Evolutionary conservation across 306 rosid species (phyloP), one percentile per base, ranked within the genome.

Genomic region (Vicia sativa): DNA sequence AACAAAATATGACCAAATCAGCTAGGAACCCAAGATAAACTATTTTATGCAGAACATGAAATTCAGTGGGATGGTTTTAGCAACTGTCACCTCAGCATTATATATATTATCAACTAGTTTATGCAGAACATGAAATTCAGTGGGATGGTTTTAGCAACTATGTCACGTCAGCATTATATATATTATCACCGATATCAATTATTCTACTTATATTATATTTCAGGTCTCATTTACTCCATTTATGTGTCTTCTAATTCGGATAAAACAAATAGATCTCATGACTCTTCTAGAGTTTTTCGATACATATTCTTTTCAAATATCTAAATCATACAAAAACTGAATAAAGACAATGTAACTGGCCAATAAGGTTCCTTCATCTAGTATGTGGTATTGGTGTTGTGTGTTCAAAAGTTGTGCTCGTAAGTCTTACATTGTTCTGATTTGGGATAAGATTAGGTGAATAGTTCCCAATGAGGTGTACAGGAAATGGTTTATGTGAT

Each of bases 1-100:
- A 59, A 59, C 61, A 67, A 75, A 29, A 43, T 46, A 57, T 81
- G 19, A 50, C 14, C 25, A 38, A 68, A 43, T 60, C 75, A 77
- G 78, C 46, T 11, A 39, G 11, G 75, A 60, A 65, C 50, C 42
- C 54, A 28, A 66, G 45, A 74, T 16, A 74, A 62, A 39, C 14
- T n/a, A 70, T 68, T 75, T 65, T 65, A 65, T 39, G 26, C 26
- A 57, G 70, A 68, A 63, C 55, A 54, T 26, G 14, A 76, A 38
- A 67, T 45, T 59, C 56, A 54, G 75, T 38, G 11, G 18, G 48
- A 39, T 38, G 12, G 16, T 60, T 60, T n/a, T n/a, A n/a, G n/a
- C n/a, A n/a, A n/a, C n/a, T n/a, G n/a, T n/a, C n/a, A n/a, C n/a
- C n/a, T n/a, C n/a, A n/a, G n/a, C n/a, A n/a, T n/a, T n/a, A n/a